Evolutionary conservation across 73 alveolate genomes (phyloP).

Genomic region (Paramecium biaurelia): DNA sequence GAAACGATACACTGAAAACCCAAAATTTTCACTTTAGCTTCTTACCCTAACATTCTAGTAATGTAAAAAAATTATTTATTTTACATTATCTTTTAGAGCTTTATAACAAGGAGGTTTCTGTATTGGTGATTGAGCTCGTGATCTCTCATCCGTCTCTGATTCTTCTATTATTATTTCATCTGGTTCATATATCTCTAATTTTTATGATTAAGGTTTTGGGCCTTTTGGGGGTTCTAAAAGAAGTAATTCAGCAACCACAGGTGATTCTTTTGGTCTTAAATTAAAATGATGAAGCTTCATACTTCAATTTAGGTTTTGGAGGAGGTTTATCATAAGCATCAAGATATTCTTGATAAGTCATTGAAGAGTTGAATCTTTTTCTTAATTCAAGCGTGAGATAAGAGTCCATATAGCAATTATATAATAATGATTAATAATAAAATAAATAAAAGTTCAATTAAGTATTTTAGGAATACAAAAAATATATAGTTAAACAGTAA

Average conservation of each 20-base stretch:
- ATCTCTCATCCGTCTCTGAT: not conserved
- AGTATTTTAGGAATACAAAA: no score
- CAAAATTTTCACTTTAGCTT: not conserved
- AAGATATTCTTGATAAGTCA: not conserved
- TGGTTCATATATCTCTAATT: not conserved
- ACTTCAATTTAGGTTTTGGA: conserved; percentile 7
- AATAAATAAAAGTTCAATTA: not conserved
- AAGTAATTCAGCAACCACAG: not conserved
- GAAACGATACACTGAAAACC: not conserved
- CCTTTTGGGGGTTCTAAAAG: not conserved
- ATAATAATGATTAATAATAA: not conserved
- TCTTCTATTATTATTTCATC: not conserved
- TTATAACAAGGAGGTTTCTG: not conserved
- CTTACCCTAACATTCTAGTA: not conserved
- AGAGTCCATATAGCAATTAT: not conserved
- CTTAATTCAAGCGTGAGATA: not conserved
- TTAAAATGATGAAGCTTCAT: no score
- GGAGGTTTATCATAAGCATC: conserved; percentile 30
- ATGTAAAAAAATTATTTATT: not conserved
- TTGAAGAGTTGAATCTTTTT: not conserved
- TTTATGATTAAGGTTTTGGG: not conserved
- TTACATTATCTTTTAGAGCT: not conserved
- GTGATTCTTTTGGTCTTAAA: no score
- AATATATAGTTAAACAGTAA: no score
- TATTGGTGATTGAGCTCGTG: not conserved